Base-by-base conservation (phyloP, 495 filamentous ascomycete genomes). In the Paragyromitra xinjiangensis region DNA sequence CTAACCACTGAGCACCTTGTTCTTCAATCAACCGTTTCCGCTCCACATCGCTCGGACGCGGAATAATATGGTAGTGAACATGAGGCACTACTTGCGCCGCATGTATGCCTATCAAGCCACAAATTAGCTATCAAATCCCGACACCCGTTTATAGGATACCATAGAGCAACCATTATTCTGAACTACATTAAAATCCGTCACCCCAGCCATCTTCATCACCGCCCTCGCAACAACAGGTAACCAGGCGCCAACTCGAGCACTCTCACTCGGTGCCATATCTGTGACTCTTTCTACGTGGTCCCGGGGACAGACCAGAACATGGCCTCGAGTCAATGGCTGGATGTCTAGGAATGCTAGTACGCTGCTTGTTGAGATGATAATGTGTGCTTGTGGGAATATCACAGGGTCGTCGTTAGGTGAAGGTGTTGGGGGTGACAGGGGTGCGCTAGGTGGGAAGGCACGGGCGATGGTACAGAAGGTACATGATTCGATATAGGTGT, bases 61-160 rank as follows among this genome's bases (percentile, higher is more conserved):
- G 94, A 56, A 98, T 95, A 34, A 98, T 87, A 78, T 98, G 95
- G 84, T 94, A 97, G 83, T 98, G 94, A 6, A 95, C 91, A 84
- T 97, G 94, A 24, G 90, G 90, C 1, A 98, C 93, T 26, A 94
- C 92, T 84, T 98, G 95, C 6, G 94, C 94, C 11, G 95, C 95
- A 29, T 92, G 86, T 0, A 88, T 89, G 2, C 94, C 90, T 91
- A 69, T 55, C 69, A 69, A 56, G 2, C 16, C 16, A 63, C 7
- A 56, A 44, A 61, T 68, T 61, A 68, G 45, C 68, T 26, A 70
- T 24, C 16, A 34, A 26, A 22, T 22, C 16, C n/a, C 29, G 14
- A 64, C 45, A 16, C 0, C 16, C 1, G 7, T 39, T 12, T 61
- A 16, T 9, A 37, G 53, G 24, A 8, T 55, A 48, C 19, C 22